A percentile compares a stretch with the other conserved stretches of the same genome.
These are phyloP conservation scores for Ascoidea rubescens DNA, from an alignment of 805 yeast species.

Conservation along the genomic window DNA sequence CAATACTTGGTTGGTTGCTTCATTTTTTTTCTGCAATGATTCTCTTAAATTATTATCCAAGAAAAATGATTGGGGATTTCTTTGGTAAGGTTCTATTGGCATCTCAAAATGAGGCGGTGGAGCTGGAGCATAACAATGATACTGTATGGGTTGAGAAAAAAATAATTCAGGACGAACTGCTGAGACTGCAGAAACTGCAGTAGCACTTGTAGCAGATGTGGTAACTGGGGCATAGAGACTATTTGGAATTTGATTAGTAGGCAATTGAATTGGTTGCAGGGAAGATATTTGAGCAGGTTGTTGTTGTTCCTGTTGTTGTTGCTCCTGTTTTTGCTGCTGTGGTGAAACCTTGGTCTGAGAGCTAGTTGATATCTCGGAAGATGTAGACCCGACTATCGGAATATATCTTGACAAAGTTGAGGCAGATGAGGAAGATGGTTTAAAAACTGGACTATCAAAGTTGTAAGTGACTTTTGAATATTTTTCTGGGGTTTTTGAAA, in stretches of 20 bases:
- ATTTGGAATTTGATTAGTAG: not conserved
- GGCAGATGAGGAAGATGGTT: slow-evolving; percentile 11
- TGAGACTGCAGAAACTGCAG: slow-evolving; percentile 8
- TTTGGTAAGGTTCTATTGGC: slow-evolving; percentile 56
- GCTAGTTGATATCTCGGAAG: not conserved
- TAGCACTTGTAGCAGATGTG: not conserved
- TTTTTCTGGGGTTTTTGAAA: not conserved
- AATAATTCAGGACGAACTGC: slow-evolving; percentile 8
- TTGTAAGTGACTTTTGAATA: slow-evolving; percentile 1
- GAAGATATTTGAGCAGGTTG: slow-evolving; percentile 2
- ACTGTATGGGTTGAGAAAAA: slow-evolving; percentile 42
- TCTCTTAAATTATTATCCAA: slow-evolving; percentile 63
- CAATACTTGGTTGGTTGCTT: slow-evolving; percentile 62
- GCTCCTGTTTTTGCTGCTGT: not conserved
- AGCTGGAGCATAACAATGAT: slow-evolving; percentile 81
- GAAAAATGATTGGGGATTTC: slow-evolving; percentile 55
- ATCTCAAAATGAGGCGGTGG: slow-evolving; percentile 62
- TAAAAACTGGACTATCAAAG: slow-evolving; percentile 30
- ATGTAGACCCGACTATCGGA: not conserved
- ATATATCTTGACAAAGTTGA: not conserved
- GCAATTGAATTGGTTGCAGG: not conserved
- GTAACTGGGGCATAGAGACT: not conserved
- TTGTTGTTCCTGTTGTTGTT: slow-evolving; percentile 2
- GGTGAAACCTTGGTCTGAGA: not conserved
- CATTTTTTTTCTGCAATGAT: slow-evolving; percentile 55